phyloP scores from a whole-genome alignment of 2,329 filamentous ascomycete genomes.

The Penicillium sp. region DNA sequence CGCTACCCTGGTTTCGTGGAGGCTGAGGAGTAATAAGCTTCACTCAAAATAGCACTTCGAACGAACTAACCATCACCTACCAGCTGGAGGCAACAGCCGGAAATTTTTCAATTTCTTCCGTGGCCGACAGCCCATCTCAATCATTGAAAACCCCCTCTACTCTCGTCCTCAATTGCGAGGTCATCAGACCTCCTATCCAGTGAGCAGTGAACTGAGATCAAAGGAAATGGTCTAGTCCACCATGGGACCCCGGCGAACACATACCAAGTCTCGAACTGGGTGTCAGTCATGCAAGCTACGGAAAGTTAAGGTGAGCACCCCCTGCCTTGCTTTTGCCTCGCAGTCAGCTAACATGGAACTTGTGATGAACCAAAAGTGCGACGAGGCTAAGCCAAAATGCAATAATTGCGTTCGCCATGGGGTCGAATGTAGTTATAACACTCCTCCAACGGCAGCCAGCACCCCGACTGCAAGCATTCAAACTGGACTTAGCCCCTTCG shows the following conservation, averaged over 20 bases:
- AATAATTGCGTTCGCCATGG: conserved; percentile 22
- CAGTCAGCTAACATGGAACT: conserved; percentile 1
- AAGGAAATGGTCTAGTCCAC: background rate
- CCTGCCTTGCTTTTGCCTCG: background rate
- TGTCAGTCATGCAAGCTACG: conserved; percentile 17
- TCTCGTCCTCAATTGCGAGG: background rate
- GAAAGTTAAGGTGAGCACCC: conserved; percentile 17
- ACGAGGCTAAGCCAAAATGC: conserved; percentile 21
- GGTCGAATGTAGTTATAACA: conserved; percentile 9
- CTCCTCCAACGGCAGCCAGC: background rate
- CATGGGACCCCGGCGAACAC: conserved; percentile 15
- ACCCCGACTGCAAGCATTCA: background rate
- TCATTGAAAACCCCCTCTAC: background rate
- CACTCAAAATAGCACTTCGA: background rate
- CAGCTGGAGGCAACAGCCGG: background rate
- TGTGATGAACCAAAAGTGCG: conserved; percentile 12
- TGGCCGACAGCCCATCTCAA: no score
- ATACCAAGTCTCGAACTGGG: conserved; percentile 18
- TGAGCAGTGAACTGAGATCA: background rate
- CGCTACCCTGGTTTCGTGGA: background rate
- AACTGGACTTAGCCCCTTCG: background rate
- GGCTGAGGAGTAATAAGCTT: background rate
- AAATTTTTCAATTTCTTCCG: background rate
- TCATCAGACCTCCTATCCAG: no score
- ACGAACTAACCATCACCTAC: background rate